Evolutionary conservation across 352 stramenopile species (phyloP).

Genomic region (Thraustochytrium striatum): DNA sequence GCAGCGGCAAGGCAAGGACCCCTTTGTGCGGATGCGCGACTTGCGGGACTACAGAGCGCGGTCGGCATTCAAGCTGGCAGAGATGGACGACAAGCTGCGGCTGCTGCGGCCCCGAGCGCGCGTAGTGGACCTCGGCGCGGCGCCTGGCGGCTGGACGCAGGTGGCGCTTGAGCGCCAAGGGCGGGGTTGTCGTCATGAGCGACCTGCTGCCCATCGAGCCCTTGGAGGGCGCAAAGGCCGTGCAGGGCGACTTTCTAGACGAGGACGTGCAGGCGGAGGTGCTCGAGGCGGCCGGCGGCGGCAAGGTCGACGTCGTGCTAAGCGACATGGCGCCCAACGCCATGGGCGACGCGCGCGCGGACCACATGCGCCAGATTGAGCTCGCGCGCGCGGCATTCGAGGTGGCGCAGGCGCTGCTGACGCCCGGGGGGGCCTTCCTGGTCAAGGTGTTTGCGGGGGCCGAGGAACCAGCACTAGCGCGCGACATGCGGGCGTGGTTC

Average conservation of each 20-base stretch:
- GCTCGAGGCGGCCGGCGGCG: slow-evolving; percentile 57
- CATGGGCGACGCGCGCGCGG: slow-evolving; percentile 67
- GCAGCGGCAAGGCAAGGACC: slow-evolving; percentile 72
- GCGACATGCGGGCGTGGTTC: slow-evolving; percentile 68
- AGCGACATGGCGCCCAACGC: slow-evolving; percentile 81
- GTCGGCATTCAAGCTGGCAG: slow-evolving; percentile 71
- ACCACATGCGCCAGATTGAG: slow-evolving; percentile 71
- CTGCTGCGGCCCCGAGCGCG: slow-evolving; percentile 65
- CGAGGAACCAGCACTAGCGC: slow-evolving; percentile 68
- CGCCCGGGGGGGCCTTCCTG: slow-evolving; percentile 68
- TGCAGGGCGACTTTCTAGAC: slow-evolving; percentile 76
- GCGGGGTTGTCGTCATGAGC: slow-evolving; percentile 63
- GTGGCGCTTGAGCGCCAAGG: slow-evolving; percentile 50
- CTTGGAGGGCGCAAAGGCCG: slow-evolving; percentile 64
- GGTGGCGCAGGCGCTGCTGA: slow-evolving; percentile 73
- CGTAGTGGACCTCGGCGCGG: slow-evolving; percentile 73
- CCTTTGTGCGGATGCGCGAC: slow-evolving; percentile 74
- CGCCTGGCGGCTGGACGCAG: slow-evolving; percentile 75
- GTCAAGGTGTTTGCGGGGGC: slow-evolving; percentile 74
- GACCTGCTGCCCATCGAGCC: slow-evolving; percentile 69
- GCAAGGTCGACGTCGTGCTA: slow-evolving; percentile 69
- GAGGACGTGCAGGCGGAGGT: slow-evolving; percentile 62
- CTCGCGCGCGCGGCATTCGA: slow-evolving; percentile 75
- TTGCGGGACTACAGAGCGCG: slow-evolving; percentile 70
- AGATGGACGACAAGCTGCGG: slow-evolving; percentile 73